Base-by-base conservation (phyloP, 1,284 basidiomycete genomes). In the Cutaneotrichosporon mucoides region DNA sequence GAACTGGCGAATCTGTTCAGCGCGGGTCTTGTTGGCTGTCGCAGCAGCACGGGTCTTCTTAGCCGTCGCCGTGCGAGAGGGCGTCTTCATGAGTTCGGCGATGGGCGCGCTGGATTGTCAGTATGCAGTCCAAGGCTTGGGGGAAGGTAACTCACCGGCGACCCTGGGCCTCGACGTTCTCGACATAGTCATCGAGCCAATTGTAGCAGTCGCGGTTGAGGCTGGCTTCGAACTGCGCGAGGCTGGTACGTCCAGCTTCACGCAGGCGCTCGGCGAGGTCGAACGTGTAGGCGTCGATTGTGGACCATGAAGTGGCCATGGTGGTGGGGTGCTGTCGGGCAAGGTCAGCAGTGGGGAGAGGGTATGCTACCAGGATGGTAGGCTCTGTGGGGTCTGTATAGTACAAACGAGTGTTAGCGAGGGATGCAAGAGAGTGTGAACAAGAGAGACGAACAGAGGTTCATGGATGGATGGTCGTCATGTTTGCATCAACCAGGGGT, bases 131-230 rank as follows among this genome's bases (percentile, higher is more conserved):
- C 57, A 15, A 38, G 52, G 8, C 34, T 12, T 36, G 44, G 24
- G n/a, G 1, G 6, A 2, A 24, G 24, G 24, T 24, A 5, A 65
- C 66, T 48, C 41, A 69, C 70, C 64, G 48, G 13, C 57, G 53
- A 38, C 53, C 59, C 11, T 64, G 60, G 16, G 63, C 63, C 59
- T 72, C 58, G 40, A 77, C 68, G 40, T 68, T 68, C 34, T 71
- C 70, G 62, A 77, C 69, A 56, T 77, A 76, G n/a, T 66, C 70
- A 45, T 77, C 70, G 24, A 79, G 67, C 77, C 77, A 79, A 38
- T 67, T 70, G 66, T 76, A 76, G 13, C 77, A 75, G 38, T 70
- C 64, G 3, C 60, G 59, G n/a, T 64, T 65, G 49, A 79, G 73
- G 51, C 67, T 63, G 16, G 70, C 65, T 50, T 73, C 72, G 47